Evolutionary conservation across 2,329 filamentous ascomycete genomes (phyloP).

Genomic region (Colletotrichum shisoi): DNA sequence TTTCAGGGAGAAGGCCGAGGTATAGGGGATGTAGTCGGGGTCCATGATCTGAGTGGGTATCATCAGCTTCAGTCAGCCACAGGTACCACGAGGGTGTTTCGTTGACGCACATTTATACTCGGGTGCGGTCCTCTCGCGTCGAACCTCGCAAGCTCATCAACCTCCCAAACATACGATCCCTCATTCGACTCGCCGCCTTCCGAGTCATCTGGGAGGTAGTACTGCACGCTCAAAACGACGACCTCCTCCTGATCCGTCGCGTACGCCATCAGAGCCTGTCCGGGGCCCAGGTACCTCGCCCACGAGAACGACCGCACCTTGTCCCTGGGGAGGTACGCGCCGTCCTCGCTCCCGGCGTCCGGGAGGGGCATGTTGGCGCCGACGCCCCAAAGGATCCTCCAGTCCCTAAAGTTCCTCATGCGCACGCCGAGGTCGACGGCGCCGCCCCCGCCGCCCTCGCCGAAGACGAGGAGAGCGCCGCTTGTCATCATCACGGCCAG

Average conservation of each 20-base stretch:
- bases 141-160: slow-evolving; percentile 62
- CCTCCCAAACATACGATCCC: slow-evolving; percentile 57
- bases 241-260: slow-evolving; percentile 60
- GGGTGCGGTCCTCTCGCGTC: slow-evolving; percentile 56
- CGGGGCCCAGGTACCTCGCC: slow-evolving; percentile 55
- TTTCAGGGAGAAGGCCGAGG: slow-evolving; percentile 60
- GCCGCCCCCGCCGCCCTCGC: slow-evolving; percentile 51
- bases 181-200: slow-evolving; percentile 58
- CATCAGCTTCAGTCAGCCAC: neutral
- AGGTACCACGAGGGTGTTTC: rapidly evolving
- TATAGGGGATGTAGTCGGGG: slow-evolving; percentile 58
- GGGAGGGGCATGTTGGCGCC: slow-evolving; percentile 62
- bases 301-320: slow-evolving; percentile 62
- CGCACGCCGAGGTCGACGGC: slow-evolving; percentile 45
- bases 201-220: slow-evolving; percentile 50
- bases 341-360: slow-evolving; percentile 47
- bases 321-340: slow-evolving; percentile 40
- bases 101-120: slow-evolving; percentile 5
- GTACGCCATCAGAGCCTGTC: slow-evolving; percentile 60
- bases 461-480: slow-evolving; percentile 60
- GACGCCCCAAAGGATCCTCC: slow-evolving; percentile 65
- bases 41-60: slow-evolving; percentile 45
- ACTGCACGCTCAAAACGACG: slow-evolving; percentile 60
- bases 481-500: slow-evolving; percentile 60
- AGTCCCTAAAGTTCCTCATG: slow-evolving; percentile 56